Evolutionary conservation across 257 asterid genomes (phyloP).

Genomic region (Solanum appendiculatum): DNA sequence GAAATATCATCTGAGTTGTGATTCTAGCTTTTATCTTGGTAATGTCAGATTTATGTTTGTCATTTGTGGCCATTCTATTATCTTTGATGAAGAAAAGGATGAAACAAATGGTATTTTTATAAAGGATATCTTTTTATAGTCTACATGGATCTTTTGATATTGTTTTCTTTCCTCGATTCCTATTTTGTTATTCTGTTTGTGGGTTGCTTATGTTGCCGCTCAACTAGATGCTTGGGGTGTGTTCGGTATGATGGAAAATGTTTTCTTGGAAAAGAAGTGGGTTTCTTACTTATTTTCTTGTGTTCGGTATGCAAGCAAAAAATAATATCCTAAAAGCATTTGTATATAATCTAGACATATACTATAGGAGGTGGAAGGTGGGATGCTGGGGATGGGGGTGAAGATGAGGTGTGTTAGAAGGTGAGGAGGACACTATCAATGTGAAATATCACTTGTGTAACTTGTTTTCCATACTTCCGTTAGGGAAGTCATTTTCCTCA

Average conservation of each 20-base stretch:
- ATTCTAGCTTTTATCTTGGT: background rate
- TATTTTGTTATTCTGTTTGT: background rate
- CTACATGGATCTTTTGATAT: background rate
- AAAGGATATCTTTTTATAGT: background rate
- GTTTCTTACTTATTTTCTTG: background rate
- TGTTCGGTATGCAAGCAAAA: background rate
- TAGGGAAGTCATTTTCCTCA: background rate
- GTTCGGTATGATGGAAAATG: background rate
- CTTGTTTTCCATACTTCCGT: background rate
- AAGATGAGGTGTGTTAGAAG: background rate
- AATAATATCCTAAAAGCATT: background rate
- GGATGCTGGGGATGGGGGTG: background rate
- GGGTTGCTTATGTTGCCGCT: background rate
- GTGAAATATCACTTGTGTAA: background rate
- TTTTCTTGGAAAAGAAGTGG: background rate
- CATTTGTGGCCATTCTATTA: background rate
- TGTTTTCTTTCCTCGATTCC: background rate
- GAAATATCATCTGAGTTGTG: background rate
- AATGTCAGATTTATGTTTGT: background rate
- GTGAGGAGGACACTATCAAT: background rate
- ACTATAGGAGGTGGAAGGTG: background rate
- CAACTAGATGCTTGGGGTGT: background rate
- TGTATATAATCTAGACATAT: background rate
- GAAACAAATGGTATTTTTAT: background rate
- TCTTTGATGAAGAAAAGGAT: background rate